Evolutionary conservation across 2,329 filamentous ascomycete species (phyloP), one percentile per base, ranked within the genome.

Genomic region (Fusarium torreyae): DNA sequence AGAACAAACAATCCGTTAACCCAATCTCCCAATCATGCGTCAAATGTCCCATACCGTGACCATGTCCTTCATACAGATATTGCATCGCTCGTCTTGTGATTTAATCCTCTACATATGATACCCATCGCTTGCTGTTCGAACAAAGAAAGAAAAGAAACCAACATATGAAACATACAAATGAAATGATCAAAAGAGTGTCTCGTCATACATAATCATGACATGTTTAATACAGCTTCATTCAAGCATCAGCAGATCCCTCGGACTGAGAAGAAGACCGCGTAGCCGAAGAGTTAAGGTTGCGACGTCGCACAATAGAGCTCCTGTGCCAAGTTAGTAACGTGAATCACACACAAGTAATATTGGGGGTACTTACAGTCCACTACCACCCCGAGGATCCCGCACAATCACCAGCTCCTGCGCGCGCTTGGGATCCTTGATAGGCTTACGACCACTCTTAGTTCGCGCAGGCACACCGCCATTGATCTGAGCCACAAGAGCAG

Each of bases 341-440:
- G 20, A 8, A 3, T 15, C 4, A 14, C 17, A 22, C 0, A 14
- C 1, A 22, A 6, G 7, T 17, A 1, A n/a, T 1, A n/a, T 7
- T 18, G 36, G 11, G 10, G 11, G 2, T 14, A 72, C 74, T 73
- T 63, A 73, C 74, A 75, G 68, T 57, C 63, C 73, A 26, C 69
- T 64, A 20, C 63, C 65, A 45, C 66, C 65, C 26, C 66, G 50
- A 34, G 74, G 68, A 43, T 75, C 74, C 11, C 74, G 63, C 24
- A 75, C 74, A 39, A 75, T 69, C 7, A 75, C 71, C 24, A 75
- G 46, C 26, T 75, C 74, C 34, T 75, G 70, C 26, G 63, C 68
- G 6, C 63, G 60, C 64, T 75, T 75, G 33, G 70, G 57, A 54
- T 75, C 71, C 39, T 72, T 75, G 48, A 62, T 65, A 5, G 57